Base-by-base conservation (phyloP, 805 yeast genomes). In the Sungouiozyma intestinalis region DNA sequence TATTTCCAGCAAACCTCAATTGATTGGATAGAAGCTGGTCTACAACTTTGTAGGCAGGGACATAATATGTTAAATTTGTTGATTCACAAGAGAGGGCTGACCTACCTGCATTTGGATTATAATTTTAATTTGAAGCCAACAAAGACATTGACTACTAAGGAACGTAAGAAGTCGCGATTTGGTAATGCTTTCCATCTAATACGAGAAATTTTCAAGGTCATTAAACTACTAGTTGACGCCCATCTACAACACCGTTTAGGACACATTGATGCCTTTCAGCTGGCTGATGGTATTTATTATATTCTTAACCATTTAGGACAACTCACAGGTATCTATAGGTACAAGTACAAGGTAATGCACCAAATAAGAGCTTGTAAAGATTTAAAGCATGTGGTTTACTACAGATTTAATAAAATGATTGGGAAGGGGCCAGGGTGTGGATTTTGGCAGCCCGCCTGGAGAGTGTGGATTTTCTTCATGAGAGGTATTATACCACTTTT, bases 351-450 rank as follows among this genome's bases (percentile, higher is more conserved):
- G 57, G 97, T 90, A 8, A 92, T 92, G 99, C 97, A 88, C 57
- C 99, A 92, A 62, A 88, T 92, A 34, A 74, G 97, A 40, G 88
- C 94, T 2, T 87, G 97, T 60, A 92, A 92, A 59, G 98, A 92
- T 63, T 65, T 92, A 53, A 92, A 92, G 62, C 98, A 92, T 58
- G 79, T 90, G 5, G 81, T 92, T 1, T 92, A 92, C 57, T 73
- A 85, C 48, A 70, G 81, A 47, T 92, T 92, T 66, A 92, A 92
- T 56, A 69, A 72, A 32, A 68, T 76, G n/a, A 83, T 92, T 19
- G 97, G 97, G 0, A 92, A 90, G 57, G 98, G 98, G 2, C 97
- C 98, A 1, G 98, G 98, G 0, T 85, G 95, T 66, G 99, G 99
- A 1, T 84, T 92, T 60, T 92, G 99, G 99, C 97, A 92, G 57